Percentiles rank a stretch among this genome's conserved stretches.
phyloP scores from a whole-genome alignment of 2,329 filamentous ascomycete genomes.

The Colletotrichum euphorbiae region DNA sequence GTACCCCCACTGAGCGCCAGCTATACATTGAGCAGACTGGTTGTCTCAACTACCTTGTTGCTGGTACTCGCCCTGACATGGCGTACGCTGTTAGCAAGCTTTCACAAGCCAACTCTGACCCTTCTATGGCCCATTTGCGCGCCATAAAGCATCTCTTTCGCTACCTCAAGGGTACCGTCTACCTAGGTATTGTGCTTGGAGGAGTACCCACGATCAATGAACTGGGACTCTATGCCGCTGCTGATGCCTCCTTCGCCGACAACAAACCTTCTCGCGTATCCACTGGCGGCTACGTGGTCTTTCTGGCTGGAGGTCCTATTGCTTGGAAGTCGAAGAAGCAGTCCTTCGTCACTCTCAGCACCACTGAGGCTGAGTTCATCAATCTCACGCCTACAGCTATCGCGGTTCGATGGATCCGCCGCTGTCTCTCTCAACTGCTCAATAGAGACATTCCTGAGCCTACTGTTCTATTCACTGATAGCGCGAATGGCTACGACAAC shows the following conservation, averaged over 20 bases:
- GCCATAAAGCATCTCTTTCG: neutral
- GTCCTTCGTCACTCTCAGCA: too few relatives aligned
- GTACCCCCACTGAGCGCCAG: too few relatives aligned
- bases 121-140: neutral
- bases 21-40: neutral
- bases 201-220: neutral
- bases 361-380: neutral
- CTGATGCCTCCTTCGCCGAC: neutral
- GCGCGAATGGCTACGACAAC: neutral
- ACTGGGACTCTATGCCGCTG: neutral
- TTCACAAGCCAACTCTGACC: accelerated
- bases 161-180: neutral
- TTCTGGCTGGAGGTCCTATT: too few relatives aligned
- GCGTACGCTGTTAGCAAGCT: neutral
- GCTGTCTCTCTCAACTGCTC: neutral
- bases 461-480: neutral
- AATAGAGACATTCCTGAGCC: neutral
- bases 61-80: neutral
- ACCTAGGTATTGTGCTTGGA: neutral
- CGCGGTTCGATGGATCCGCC: neutral
- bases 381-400: neutral
- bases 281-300: neutral
- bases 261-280: neutral
- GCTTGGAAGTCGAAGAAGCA: too few relatives aligned
- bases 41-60: neutral